phyloP scores from a whole-genome alignment of 129 eudicot species.

The Solidago caesia region DNA sequence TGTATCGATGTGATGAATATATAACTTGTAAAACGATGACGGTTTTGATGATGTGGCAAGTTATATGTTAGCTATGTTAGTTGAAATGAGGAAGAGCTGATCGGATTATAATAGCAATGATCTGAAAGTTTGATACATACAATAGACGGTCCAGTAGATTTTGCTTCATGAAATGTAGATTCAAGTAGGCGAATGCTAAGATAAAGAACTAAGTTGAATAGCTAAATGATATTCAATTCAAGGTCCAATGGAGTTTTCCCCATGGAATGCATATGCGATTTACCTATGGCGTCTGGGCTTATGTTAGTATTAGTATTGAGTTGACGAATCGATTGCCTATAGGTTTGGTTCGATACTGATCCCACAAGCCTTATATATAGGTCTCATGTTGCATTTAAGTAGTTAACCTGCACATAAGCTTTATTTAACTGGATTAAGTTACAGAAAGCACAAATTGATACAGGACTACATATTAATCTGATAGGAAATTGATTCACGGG shows the following conservation, averaged over 20 bases:
- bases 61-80: no score
- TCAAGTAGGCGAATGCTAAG: not conserved
- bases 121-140: no score
- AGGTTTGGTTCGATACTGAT: not conserved
- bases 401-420: not conserved
- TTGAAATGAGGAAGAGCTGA: no score
- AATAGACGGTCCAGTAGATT: no score
- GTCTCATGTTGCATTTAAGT: not conserved
- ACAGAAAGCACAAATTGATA: not conserved
- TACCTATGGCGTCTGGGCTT: not conserved
- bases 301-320: not conserved
- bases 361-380: not conserved
- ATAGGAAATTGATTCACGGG: not conserved
- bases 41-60: no score
- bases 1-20: no score
- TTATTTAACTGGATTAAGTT: not conserved
- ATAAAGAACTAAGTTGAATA: not conserved
- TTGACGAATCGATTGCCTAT: not conserved
- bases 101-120: no score
- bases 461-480: not conserved
- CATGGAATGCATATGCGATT: not conserved
- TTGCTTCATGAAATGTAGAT: no score
- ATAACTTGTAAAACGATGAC: no score
- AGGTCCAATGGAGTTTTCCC: constrained; percentile 4
- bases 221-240: not conserved